Evolutionary conservation across 306 rosid species (phyloP).

Genomic region (Trifolium fragiferum): DNA sequence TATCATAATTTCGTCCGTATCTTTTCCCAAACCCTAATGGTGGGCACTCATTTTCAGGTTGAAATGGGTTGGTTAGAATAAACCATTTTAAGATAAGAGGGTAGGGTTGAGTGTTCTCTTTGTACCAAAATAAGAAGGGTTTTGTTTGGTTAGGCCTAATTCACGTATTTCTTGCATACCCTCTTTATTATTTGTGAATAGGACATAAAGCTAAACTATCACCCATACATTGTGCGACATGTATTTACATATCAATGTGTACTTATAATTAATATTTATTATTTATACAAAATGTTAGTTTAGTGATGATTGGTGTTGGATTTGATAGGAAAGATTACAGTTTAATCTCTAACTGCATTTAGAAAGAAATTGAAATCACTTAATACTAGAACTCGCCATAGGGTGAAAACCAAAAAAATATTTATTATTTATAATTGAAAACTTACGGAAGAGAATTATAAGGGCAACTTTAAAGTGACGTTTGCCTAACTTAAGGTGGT

Average conservation of each 20-base stretch:
- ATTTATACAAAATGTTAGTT: too few species aligned
- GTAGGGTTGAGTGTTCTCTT: constrained; percentile 4
- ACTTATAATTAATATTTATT: background rate
- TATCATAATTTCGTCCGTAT: background rate
- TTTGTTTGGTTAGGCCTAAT: constrained; percentile 59
- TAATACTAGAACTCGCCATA: too few species aligned
- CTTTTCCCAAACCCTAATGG: constrained; percentile 39
- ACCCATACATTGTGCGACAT: constrained; percentile 27
- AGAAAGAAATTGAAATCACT: too few species aligned
- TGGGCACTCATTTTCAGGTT: constrained; percentile 46
- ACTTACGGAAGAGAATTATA: constrained; percentile 28
- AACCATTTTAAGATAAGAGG: constrained; percentile 34
- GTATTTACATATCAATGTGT: constrained; percentile 20
- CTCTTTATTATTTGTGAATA: constrained; percentile 51
- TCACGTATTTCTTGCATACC: constrained; percentile 52
- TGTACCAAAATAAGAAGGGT: constrained; percentile 35
- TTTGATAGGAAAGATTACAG: too few species aligned
- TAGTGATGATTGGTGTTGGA: too few species aligned
- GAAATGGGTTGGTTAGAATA: constrained; percentile 39
- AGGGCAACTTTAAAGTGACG: constrained; percentile 50
- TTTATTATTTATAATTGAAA: background rate
- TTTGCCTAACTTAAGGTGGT: constrained; percentile 55
- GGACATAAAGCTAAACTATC: constrained; percentile 51
- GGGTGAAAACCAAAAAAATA: too few species aligned
- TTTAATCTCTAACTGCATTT: too few species aligned